These are phyloP conservation scores for Salix arbutifolia DNA, from an alignment of 345 rosid genomes.

Conservation along the genomic window DNA sequence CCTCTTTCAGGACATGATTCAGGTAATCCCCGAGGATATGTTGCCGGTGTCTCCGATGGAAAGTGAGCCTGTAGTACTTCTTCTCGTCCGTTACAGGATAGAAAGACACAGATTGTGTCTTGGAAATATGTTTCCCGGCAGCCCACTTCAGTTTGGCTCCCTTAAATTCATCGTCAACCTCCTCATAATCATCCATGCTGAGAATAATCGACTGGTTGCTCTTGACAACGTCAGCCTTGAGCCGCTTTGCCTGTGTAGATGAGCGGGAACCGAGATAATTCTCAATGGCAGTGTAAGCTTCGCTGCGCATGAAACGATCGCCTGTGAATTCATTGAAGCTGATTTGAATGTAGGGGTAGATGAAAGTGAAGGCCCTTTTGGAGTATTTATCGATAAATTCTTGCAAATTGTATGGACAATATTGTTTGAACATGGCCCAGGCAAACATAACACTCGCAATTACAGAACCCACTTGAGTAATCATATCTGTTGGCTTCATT, in stretches of 20 bases:
- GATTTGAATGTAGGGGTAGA: slow-evolving; percentile 2
- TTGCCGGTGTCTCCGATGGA: background rate
- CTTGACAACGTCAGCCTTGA: slow-evolving; percentile 5
- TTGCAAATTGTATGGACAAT: background rate
- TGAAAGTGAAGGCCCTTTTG: background rate
- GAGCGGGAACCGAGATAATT: background rate
- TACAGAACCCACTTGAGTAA: background rate
- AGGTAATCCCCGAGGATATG: slow-evolving; percentile 1
- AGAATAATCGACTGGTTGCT: slow-evolving; percentile 1
- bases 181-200: slow-evolving; percentile 2
- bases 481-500: background rate
- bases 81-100: background rate
- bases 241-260: background rate
- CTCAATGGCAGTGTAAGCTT: background rate
- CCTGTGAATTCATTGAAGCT: slow-evolving; percentile 3
- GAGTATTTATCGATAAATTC: background rate
- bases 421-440: background rate
- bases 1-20: slow-evolving; percentile 5
- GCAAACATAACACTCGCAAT: background rate
- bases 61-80: slow-evolving; percentile 4
- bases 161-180: background rate
- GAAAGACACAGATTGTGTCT: background rate
- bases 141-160: slow-evolving; percentile 3
- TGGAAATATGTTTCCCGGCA: slow-evolving; percentile 1
- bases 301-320: background rate